A percentile compares a stretch with the other conserved stretches of the same genome.
These are phyloP conservation scores for Populus nigra DNA, from an alignment of 345 rosid species.

Conservation along the genomic window DNA sequence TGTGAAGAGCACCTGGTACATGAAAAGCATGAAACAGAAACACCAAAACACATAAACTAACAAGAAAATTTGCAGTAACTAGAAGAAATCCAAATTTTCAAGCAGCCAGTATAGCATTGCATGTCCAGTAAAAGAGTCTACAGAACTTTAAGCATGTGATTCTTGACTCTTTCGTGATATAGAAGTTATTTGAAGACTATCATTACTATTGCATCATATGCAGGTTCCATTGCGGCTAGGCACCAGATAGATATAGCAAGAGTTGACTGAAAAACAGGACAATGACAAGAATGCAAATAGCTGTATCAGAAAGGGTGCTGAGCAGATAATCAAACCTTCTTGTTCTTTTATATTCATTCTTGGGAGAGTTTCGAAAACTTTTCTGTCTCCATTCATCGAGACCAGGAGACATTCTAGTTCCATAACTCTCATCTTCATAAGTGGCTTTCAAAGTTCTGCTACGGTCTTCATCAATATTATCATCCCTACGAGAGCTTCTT, in stretches of 20 bases:
- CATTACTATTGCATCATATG: background rate
- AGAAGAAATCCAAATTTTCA: background rate
- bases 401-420: constrained; percentile 71
- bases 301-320: background rate
- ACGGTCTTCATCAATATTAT: constrained; percentile 30
- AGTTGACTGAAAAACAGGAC: background rate
- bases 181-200: background rate
- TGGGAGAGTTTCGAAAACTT: constrained; percentile 56
- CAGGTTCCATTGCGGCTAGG: background rate
- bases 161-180: background rate
- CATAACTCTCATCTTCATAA: constrained; percentile 50
- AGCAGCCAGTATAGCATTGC: background rate
- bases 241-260: background rate
- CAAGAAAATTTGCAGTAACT: background rate
- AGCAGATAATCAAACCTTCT: constrained; percentile 40
- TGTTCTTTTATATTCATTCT: constrained; percentile 49
- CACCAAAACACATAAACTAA: background rate
- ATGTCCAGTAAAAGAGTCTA: background rate
- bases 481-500: constrained; percentile 54
- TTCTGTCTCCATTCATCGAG: constrained; percentile 71
- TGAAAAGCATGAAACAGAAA: background rate
- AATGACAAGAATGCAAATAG: background rate
- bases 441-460: constrained; percentile 27
- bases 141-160: background rate
- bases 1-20: background rate